A percentile compares a stretch with the other conserved stretches of the same genome.
These are phyloP conservation scores for Eucalyptus regnans DNA, from an alignment of 345 rosid species.

Conservation along the genomic window DNA sequence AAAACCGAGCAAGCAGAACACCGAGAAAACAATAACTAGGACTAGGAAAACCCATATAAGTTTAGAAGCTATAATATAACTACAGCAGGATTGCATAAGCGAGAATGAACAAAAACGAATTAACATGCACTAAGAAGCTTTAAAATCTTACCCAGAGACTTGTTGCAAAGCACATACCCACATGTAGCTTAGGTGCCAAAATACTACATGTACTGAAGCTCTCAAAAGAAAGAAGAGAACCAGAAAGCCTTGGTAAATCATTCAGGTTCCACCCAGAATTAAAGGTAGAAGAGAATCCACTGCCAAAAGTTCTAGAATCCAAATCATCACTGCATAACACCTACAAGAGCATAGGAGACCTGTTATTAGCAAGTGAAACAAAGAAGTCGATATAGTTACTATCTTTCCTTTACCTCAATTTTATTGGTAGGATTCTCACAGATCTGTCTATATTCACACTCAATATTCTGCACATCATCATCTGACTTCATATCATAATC, in stretches of 20 bases:
- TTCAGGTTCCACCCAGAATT: slow-evolving; percentile 63
- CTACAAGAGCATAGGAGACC: slow-evolving; percentile 14
- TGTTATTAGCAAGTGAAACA: not conserved
- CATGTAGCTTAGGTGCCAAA: slow-evolving; percentile 36
- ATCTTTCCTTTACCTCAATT: slow-evolving; percentile 33
- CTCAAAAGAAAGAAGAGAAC: slow-evolving; percentile 61
- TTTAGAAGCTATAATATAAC: not conserved
- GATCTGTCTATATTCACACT: slow-evolving; percentile 47
- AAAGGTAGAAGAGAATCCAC: slow-evolving; percentile 53
- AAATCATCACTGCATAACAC: slow-evolving; percentile 40
- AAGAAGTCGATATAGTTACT: not conserved
- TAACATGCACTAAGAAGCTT: not conserved
- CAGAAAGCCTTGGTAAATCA: slow-evolving; percentile 41
- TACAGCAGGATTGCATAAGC: not conserved
- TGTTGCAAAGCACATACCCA: slow-evolving; percentile 74
- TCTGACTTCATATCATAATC: not conserved
- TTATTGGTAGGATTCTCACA: slow-evolving; percentile 39
- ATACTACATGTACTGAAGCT: slow-evolving; percentile 16
- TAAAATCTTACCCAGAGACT: slow-evolving; percentile 47
- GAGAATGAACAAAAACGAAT: not conserved
- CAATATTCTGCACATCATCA: slow-evolving; percentile 28
- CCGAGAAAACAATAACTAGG: not conserved
- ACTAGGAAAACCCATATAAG: not conserved
- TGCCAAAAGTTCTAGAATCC: slow-evolving; percentile 37
- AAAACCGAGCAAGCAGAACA: not conserved